phyloP scores from a whole-genome alignment of 805 yeast species.

The Candida jianshihensis region DNA sequence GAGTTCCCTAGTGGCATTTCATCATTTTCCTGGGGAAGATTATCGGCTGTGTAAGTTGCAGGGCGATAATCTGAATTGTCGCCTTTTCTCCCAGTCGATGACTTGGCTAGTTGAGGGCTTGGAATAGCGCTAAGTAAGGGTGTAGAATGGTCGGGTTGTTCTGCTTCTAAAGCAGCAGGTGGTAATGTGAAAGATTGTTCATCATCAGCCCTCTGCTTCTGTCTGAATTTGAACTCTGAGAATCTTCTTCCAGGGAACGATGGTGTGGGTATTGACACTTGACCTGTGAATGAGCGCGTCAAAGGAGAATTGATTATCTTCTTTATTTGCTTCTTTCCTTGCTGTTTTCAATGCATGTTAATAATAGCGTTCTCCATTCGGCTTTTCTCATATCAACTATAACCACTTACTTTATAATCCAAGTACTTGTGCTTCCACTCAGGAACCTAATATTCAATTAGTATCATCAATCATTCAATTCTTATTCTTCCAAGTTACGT shows the following conservation, averaged over 20 bases:
- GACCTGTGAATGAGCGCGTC: slow-evolving; percentile 3
- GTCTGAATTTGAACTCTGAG: slow-evolving; percentile 3
- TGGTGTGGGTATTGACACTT: neutral
- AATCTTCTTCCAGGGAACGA: neutral
- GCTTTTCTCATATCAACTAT: slow-evolving; percentile 4
- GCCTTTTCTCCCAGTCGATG: too few relatives aligned
- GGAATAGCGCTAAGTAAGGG: too few relatives aligned
- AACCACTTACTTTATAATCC: slow-evolving; percentile 51
- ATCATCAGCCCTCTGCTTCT: neutral
- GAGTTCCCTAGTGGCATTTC: slow-evolving; percentile 14
- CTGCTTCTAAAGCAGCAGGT: slow-evolving; percentile 1
- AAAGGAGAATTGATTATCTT: slow-evolving; percentile 16
- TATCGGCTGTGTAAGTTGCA: neutral
- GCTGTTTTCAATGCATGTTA: slow-evolving; percentile 23
- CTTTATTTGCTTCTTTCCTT: slow-evolving; percentile 25
- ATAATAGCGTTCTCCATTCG: too few relatives aligned
- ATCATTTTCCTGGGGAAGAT: too few relatives aligned
- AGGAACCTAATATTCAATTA: slow-evolving; percentile 43
- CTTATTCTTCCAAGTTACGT: neutral
- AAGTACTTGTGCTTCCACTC: slow-evolving; percentile 85
- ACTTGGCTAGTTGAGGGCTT: too few relatives aligned
- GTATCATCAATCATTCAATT: too few relatives aligned
- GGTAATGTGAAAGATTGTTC: slow-evolving; percentile 1
- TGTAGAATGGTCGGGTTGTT: neutral
- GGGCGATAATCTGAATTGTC: neutral